These are phyloP conservation scores for Chenopodium formosanum DNA, from an alignment of 148 eudicot genomes.

Conservation along the genomic window DNA sequence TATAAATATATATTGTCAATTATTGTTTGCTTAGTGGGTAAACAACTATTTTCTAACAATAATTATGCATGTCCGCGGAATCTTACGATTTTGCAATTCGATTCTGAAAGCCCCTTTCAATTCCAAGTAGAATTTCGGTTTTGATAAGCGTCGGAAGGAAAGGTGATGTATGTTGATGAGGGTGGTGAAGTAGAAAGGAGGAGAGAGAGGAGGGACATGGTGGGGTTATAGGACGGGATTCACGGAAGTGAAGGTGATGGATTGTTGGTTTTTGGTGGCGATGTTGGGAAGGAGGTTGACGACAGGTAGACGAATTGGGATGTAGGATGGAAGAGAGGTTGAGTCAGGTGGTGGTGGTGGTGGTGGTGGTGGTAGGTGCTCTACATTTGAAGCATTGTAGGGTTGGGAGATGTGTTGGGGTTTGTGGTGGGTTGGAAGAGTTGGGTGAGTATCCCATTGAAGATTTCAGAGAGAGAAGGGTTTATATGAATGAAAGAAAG, in stretches of 20 bases:
- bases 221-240: slow-evolving; percentile 64
- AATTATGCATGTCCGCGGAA: too few species aligned
- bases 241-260: slow-evolving; percentile 55
- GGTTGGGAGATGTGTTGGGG: neutral
- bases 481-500: too few species aligned
- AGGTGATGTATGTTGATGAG: slow-evolving; percentile 56
- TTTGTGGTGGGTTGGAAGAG: neutral
- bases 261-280: slow-evolving; percentile 46
- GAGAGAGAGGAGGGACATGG: slow-evolving; percentile 36
- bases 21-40: too few species aligned
- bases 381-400: slow-evolving; percentile 69
- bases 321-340: slow-evolving; percentile 41
- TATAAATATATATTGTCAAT: too few species aligned
- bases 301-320: slow-evolving; percentile 79
- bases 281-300: slow-evolving; percentile 56
- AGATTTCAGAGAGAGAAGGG: too few species aligned
- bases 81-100: too few species aligned
- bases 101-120: too few species aligned
- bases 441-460: neutral
- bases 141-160: slow-evolving; percentile 43
- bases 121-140: too few species aligned
- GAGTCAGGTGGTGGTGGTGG: slow-evolving; percentile 39
- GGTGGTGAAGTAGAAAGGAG: slow-evolving; percentile 60
- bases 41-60: too few species aligned
- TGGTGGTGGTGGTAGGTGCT: slow-evolving; percentile 34